Base-by-base conservation (phyloP, 2,329 filamentous ascomycete species). In the Pseudocercospora ulei region DNA sequence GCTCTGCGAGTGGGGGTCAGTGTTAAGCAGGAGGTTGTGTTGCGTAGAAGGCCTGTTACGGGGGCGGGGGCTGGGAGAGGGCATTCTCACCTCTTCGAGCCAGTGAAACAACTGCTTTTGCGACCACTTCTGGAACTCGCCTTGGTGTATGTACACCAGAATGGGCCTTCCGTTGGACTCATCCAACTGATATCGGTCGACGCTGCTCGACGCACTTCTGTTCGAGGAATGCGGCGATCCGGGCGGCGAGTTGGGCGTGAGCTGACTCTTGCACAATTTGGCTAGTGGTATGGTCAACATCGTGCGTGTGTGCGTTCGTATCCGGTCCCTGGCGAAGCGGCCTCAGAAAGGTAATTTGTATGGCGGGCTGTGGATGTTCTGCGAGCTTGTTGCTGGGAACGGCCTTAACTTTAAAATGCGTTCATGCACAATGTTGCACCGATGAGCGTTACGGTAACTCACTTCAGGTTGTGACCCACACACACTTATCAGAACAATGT, bases 141-240 rank as follows among this genome's bases (percentile, higher is more conserved):
- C 64, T 27, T 24, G 35, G 39, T 66, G 68, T 39, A 59, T 59
- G 53, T 68, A 69, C 25, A 68, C 61, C 14, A 70, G 54, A 28
- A 69, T 67, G 11, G 61, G 61, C 29, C 56, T 56, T 19, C 46
- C 58, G 54, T 67, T 60, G 28, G 61, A 54, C 35, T 65, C 62
- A 45, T 69, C 62, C 4, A 70, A 58, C 23, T 57, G 56, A 43
- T 68, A 68, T 23, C 55, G 47, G 36, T 54, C 52, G 3, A 57
- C 57, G 26, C 64, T 61, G 38, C 55, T 60, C 35, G 62, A 65
- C 17, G 58, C 61, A 29, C 58, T 60, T 35, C 49, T 56, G 36
- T 58, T 57, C 18, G 65, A 65, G n/a, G 65, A 67, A 30, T 57
- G 56, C 31, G 61, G 64, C 44, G 67, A 59, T 57, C 65, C 66